These are phyloP conservation scores for Aspergillus funiculosus DNA, from an alignment of 495 filamentous ascomycete genomes.

Conservation along the genomic window DNA sequence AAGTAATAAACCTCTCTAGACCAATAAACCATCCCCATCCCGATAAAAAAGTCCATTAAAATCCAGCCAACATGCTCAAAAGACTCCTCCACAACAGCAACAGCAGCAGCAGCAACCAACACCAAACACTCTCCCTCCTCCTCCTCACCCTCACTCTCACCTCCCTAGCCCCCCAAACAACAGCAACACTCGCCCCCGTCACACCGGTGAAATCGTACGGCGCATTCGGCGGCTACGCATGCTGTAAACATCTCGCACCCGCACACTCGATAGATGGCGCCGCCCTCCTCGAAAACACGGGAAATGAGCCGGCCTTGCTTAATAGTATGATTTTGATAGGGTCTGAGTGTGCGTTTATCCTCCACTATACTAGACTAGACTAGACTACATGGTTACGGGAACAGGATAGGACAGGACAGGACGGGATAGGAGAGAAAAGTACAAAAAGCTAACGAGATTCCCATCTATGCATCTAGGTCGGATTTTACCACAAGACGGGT, in stretches of 20 bases:
- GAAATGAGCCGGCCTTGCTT: background rate
- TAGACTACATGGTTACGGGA: background rate
- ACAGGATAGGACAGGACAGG: background rate
- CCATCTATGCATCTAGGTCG: background rate
- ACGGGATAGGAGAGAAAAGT: background rate
- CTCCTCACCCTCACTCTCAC: too few relatives aligned
- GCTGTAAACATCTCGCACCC: background rate
- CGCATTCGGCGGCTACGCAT: background rate
- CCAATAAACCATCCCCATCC: too few relatives aligned
- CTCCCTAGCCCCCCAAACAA: too few relatives aligned
- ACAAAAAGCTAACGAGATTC: background rate
- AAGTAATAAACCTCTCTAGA: too few relatives aligned
- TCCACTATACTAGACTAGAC: background rate
- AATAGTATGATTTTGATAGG: background rate
- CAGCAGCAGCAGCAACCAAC: too few relatives aligned
- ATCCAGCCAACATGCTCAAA: too few relatives aligned
- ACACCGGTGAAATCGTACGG: constrained; percentile 1
- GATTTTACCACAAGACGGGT: background rate
- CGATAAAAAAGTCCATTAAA: too few relatives aligned
- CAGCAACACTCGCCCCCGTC: too few relatives aligned
- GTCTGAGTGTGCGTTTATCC: background rate
- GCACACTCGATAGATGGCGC: background rate
- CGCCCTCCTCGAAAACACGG: background rate
- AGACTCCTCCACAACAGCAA: too few relatives aligned
- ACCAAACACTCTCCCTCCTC: too few relatives aligned